A percentile compares a stretch with the other conserved stretches of the same genome.
Evolutionary conservation across 179 eudicot genomes (phyloP).

Genomic region (Carnegiea gigantea): DNA sequence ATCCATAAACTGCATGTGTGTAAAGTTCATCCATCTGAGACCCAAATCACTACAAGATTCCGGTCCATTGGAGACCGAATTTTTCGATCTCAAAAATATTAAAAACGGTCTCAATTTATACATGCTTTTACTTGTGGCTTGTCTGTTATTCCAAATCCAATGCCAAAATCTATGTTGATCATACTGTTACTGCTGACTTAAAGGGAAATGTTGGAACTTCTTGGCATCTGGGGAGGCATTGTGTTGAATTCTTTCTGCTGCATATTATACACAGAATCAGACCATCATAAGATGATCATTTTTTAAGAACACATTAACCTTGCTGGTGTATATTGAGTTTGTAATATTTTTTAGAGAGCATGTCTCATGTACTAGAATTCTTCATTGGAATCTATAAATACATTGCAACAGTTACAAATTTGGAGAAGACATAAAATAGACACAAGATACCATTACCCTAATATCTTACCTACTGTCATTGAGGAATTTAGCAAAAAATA

Average conservation of each 20-base stretch:
- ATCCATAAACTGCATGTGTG: no score
- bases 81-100: no score
- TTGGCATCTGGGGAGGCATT: not conserved
- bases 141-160: not conserved
- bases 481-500: no score
- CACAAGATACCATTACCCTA: not conserved
- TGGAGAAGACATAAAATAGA: not conserved
- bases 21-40: no score
- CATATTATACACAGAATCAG: not conserved
- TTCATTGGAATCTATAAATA: not conserved
- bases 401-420: conserved; percentile 9
- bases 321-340: not conserved
- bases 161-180: not conserved
- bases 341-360: not conserved
- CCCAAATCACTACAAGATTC: no score
- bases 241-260: conserved; percentile 6
- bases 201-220: not conserved
- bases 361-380: not conserved
- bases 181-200: not conserved
- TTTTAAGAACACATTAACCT: not conserved
- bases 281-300: not conserved
- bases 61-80: no score
- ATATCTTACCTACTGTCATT: no score
- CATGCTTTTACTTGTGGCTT: not conserved
- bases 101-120: not conserved